Evolutionary conservation across 768 basidiomycete species (phyloP).

Genomic region (Agaricus subrufescens): DNA sequence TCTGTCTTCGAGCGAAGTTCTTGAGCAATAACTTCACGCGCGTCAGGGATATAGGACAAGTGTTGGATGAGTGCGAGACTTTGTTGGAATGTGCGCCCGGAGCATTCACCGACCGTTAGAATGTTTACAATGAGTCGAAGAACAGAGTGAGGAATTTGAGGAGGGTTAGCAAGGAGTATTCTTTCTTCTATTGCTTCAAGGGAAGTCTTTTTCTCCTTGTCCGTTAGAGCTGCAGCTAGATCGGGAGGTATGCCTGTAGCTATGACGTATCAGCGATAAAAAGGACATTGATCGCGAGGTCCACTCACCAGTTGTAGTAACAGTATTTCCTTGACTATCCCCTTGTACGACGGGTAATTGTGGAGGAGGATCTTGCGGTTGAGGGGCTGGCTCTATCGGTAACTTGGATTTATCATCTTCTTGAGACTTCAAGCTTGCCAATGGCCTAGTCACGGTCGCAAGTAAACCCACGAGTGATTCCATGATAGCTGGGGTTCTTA

Average conservation of each 20-base stretch:
- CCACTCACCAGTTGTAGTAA: constrained; percentile 4
- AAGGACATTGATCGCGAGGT: not conserved
- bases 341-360: constrained; percentile 4
- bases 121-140: constrained; percentile 94
- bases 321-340: not conserved
- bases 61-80: constrained; percentile 91
- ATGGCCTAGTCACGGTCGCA: constrained; percentile 82
- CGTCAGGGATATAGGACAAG: constrained; percentile 82
- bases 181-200: constrained; percentile 41
- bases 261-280: not conserved
- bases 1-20: constrained; percentile 86
- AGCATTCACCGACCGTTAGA: constrained; percentile 95
- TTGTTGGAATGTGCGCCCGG: constrained; percentile 92
- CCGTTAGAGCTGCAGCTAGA: constrained; percentile 3
- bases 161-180: constrained; percentile 61
- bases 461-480: constrained; percentile 88
- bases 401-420: constrained; percentile 21
- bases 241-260: constrained; percentile 2
- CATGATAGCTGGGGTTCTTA: constrained; percentile 87
- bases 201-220: constrained; percentile 18
- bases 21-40: constrained; percentile 82
- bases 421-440: constrained; percentile 52
- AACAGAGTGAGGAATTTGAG: constrained; percentile 80
- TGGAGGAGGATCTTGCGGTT: constrained; percentile 11
- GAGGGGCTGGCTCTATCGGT: constrained; percentile 19